phyloP scores from a whole-genome alignment of 108 stramenopile genomes.

The Skeletonema menzelii region DNA sequence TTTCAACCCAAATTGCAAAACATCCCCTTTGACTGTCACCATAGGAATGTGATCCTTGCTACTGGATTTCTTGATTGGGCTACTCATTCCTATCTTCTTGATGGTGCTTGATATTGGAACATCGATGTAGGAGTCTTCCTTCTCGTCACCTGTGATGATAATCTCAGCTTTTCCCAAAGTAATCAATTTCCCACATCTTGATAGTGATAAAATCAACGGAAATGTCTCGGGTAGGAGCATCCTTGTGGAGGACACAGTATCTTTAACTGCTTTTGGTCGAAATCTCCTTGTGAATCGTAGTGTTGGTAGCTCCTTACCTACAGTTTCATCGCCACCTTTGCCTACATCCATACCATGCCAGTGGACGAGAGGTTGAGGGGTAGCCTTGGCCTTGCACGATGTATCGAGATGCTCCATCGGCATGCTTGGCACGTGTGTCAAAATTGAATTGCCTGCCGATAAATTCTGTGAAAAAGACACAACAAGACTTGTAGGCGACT shows the following conservation, averaged over 20 bases:
- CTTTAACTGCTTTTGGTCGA: neutral
- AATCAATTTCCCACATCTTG: neutral
- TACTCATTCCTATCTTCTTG: neutral
- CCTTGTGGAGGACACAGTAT: too few relatives aligned
- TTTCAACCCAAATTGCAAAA: constrained; percentile 8
- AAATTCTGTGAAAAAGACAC: neutral
- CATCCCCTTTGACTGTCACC: neutral
- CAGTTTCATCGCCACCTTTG: neutral
- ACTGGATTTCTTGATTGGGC: neutral
- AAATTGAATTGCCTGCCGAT: neutral
- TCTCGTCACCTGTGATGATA: neutral
- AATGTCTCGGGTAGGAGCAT: neutral
- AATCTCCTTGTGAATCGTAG: neutral
- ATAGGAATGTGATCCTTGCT: neutral
- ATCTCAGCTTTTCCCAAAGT: neutral
- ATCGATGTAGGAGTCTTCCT: neutral
- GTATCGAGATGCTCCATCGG: neutral
- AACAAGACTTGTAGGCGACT: neutral
- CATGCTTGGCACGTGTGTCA: neutral
- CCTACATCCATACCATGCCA: neutral
- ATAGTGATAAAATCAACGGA: neutral
- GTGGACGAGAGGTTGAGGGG: neutral
- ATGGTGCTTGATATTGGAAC: neutral
- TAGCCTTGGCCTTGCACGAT: neutral
- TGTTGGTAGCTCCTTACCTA: neutral